phyloP scores from a whole-genome alignment of 108 stramenopile genomes.

The Stephanodiscus triporus region DNA sequence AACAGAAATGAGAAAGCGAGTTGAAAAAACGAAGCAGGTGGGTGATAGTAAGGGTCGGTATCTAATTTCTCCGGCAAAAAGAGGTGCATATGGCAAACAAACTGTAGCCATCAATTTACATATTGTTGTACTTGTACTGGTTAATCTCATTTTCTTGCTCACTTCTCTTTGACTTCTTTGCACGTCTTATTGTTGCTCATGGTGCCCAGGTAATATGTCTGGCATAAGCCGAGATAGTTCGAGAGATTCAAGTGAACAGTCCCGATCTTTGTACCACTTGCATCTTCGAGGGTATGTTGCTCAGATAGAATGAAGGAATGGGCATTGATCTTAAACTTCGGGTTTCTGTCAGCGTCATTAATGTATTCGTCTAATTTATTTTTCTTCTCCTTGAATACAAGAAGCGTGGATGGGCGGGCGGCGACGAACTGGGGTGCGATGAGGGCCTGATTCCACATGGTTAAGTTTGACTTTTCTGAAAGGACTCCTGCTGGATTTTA shows the following conservation, averaged over 20 bases:
- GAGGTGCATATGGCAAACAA: too few relatives aligned
- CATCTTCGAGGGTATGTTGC: constrained; percentile 11
- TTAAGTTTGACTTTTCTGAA: not conserved
- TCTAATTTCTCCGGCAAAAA: too few relatives aligned
- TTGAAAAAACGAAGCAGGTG: not conserved
- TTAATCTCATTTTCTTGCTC: too few relatives aligned
- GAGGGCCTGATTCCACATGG: constrained; percentile 18
- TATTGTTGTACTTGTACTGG: too few relatives aligned
- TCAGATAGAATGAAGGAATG: constrained; percentile 3
- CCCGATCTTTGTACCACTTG: not conserved
- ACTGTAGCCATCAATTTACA: too few relatives aligned
- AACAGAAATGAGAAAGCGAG: not conserved
- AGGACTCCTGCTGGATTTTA: too few relatives aligned
- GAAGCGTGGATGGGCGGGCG: constrained; percentile 14
- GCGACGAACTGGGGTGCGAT: constrained; percentile 12
- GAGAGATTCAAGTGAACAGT: constrained; percentile 7
- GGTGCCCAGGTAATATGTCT: constrained; percentile 14
- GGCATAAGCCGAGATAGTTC: not conserved
- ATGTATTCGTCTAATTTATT: constrained; percentile 11
- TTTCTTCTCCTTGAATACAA: constrained; percentile 13
- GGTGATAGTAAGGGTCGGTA: too few relatives aligned
- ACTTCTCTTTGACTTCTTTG: constrained; percentile 13
- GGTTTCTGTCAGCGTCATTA: constrained; percentile 10
- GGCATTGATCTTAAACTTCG: constrained; percentile 16
- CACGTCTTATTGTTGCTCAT: constrained; percentile 16